Evolutionary conservation across 768 basidiomycete genomes (phyloP), one percentile per base, ranked within the genome.

Genomic region (Fomitopsis pulvina): DNA sequence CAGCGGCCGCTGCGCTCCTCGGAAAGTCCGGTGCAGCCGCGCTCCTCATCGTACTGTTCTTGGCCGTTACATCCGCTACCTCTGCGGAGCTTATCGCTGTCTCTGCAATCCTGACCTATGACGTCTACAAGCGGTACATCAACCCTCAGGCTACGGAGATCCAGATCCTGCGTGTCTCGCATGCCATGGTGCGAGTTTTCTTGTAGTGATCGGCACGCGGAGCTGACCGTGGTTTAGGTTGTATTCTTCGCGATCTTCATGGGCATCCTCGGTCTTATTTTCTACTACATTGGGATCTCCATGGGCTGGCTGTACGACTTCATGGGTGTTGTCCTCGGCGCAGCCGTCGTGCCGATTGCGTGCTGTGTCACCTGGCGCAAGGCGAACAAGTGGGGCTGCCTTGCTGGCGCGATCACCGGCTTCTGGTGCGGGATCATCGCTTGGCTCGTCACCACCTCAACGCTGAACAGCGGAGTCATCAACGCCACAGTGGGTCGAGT

Each of bases 261-360:
- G 77, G 91, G 82, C 20, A 57, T 92, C n/a, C 83, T 86, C 0
- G 91, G 91, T 0, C 65, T 87, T 26, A 85, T 91, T 45, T 95
- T 95, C 73, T 90, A 72, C 68, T 92, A 87, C 63, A 91, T 93
- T 55, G 92, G 92, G 6, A 83, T 94, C 24, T 89, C 86, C 22
- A 86, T 94, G 86, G 92, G 92, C 20, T 94, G 91, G 89, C 81
- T 94, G 48, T 93, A 93, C 57, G 87, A 83, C 5, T 89, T 90
- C 66, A 91, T 91, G 88, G 90, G 91, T 2, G 85, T 89, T 43
- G 79, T 90, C 32, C 76, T 92, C 11, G 90, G 92, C 1, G 86
- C 84, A 2, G 91, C 78, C 2, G 93, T 95, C 44, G 85, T 85
- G 3, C 90, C 91, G 1, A 89, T 94, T 55, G 92, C 92, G 0